Evolutionary conservation across 2,329 filamentous ascomycete species (phyloP), one percentile per base, ranked within the genome.

Genomic region (Nemania bipapillata): DNA sequence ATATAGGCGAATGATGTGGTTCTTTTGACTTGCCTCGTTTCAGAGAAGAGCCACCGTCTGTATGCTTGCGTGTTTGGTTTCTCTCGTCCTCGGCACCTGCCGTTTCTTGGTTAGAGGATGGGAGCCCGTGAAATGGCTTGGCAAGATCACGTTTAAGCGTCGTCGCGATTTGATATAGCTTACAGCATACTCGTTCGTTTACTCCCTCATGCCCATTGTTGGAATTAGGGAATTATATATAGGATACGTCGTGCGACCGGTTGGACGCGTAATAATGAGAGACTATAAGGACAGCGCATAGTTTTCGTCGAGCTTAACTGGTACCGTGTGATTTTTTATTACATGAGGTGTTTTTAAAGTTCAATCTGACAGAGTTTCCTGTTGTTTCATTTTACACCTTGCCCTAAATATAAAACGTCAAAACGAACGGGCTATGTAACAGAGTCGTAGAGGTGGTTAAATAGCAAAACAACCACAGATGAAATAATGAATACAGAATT

Each of bases 1-100:
- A 74, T 74, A 75, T 74, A 70, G 59, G 72, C 61, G 64, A 74
- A 75, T 68, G 63, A 70, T 61, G 28, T 55, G 54, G 60, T 64
- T 66, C 20, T 70, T 35, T 50, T 64, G 68, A 59, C 45, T 52
- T 28, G 24, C 53, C 32, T 35, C 20, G 49, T 55, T 40, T 20
- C 15, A 35, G 26, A 26, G 49, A 57, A 17, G 37, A 55, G 52
- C 15, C 15, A 12, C n/a, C 12, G 50, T 49, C 52, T 52, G 15
- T 37, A 63, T 54, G 37, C 32, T 66, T 60, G 49, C 30, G 45
- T 42, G 49, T 66, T 60, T 59, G 47, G 35, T 63, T 58, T 63
- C 52, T 54, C 50, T 35, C 17, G 8, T 32, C 30, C 26, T 17
- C 12, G 50, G 12, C 26, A 35, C 50, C 28, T 6, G 26, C 17